Evolutionary conservation across 768 basidiomycete genomes (phyloP), one percentile per base, ranked within the genome.

Genomic region (Lactifluus hygrophoroides): DNA sequence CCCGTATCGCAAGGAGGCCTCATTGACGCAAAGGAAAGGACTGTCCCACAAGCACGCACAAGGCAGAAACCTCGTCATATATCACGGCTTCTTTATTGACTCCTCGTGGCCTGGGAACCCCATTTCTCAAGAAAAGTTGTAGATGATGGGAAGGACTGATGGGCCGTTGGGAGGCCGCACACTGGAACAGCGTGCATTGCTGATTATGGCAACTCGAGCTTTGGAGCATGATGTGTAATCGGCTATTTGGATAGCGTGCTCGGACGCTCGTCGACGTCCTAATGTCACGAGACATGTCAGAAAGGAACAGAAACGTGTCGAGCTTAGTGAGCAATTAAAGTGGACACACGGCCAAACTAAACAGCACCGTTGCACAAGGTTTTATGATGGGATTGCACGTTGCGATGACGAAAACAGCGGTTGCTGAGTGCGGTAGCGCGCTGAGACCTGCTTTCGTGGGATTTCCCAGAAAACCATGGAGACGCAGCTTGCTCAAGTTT

Each of bases 21-120:
- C 54, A 45, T 60, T 56, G 53, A 46, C 48, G 14, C 58, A 37
- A 30, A 45, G 57, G 40, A 55, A 50, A 60, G 35, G 53, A 30
- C 48, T 49, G 54, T 40, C 58, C 55, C 50, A 60, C 51, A 56
- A 35, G 58, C 58, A 56, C 53, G 23, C 54, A 34, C 54, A 54
- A 56, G 54, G 58, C 53, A 53, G 42, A 45, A 23, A 28, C 58
- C 54, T 37, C 48, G 32, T 56, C 42, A 19, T 44, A 46, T 55
- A 50, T 60, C 58, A 60, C 58, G 48, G 28, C 54, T 60, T 60
- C 58, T 49, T 54, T 37, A 60, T 50, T 50, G 54, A 28, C 21
- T 42, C 58, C 58, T 60, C 58, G 58, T 60, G 58, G 58, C 54
- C 27, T 38, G 54, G 19, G 54, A 45, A 30, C 48, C 58, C 54